Conservation (phyloP, 768 basidiomycete species). For the Boletus subparvulus region DNA sequence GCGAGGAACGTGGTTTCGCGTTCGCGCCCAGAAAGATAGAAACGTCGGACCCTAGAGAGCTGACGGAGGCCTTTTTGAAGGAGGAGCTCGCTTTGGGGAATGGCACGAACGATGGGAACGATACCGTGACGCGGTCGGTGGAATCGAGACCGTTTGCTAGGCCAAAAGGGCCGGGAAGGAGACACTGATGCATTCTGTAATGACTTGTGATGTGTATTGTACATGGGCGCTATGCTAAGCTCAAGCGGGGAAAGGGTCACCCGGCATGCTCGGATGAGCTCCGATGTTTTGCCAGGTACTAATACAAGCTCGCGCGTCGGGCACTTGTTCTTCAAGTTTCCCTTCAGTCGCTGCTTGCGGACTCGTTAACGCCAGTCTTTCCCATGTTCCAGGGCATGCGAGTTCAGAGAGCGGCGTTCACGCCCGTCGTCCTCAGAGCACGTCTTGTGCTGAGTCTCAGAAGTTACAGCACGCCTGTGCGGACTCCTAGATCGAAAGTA, state of each 20-base stretch:
- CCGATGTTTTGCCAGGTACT: constrained; percentile 13
- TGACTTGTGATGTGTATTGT: not conserved
- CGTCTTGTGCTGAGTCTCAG: constrained; percentile 17
- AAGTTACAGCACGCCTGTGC: constrained; percentile 27
- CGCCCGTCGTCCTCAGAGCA: constrained; percentile 18
- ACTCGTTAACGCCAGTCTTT: not conserved
- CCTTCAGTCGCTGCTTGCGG: not conserved
- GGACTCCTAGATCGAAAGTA: constrained; percentile 56
- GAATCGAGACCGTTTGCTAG: constrained; percentile 56
- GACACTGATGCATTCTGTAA: constrained; percentile 31
- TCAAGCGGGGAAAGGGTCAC: not conserved
- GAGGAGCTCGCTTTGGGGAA: constrained; percentile 49
- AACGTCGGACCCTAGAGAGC: constrained; percentile 75
- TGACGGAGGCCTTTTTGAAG: constrained; percentile 62
- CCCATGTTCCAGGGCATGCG: constrained; percentile 23
- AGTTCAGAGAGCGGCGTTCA: constrained; percentile 12
- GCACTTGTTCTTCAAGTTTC: not conserved
- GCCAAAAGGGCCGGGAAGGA: constrained; percentile 68
- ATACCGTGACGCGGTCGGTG: constrained; percentile 15
- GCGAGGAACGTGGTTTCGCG: constrained; percentile 39
- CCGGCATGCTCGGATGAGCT: constrained; percentile 22
- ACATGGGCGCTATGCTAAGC: not conserved
- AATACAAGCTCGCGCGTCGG: not conserved
- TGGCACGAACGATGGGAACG: constrained; percentile 2
- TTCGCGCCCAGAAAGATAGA: constrained; percentile 68